Evolutionary conservation across 2,329 filamentous ascomycete genomes (phyloP).

Genomic region (Sphaerulina musiva): DNA sequence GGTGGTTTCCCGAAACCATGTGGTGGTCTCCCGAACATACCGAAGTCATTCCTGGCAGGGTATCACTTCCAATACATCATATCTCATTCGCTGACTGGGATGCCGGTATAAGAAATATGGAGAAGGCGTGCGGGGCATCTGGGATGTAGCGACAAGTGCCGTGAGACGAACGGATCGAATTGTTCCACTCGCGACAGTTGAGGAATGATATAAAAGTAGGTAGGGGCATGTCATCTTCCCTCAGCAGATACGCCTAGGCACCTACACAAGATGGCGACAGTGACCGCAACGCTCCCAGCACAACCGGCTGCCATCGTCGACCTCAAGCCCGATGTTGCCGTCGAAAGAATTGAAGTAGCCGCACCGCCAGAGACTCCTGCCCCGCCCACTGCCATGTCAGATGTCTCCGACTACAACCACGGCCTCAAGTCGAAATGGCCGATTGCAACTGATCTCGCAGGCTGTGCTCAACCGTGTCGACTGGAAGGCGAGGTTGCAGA

Average conservation of each 20-base stretch:
- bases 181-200: background rate
- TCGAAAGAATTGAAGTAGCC: background rate
- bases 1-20: background rate
- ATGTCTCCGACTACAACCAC: background rate
- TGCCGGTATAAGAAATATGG: background rate
- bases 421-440: slow-evolving; percentile 16
- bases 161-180: background rate
- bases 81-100: background rate
- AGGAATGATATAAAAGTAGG: background rate
- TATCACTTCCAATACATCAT: background rate
- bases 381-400: background rate
- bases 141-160: background rate
- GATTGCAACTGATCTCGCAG: slow-evolving; percentile 18
- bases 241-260: background rate
- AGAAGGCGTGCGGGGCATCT: background rate
- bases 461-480: slow-evolving; percentile 32
- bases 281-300: background rate
- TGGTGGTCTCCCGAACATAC: background rate
- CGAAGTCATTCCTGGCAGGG: background rate
- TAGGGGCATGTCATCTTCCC: background rate
- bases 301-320: background rate
- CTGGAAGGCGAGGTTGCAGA: slow-evolving; percentile 37
- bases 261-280: background rate
- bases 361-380: background rate
- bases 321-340: background rate